Base-by-base conservation (phyloP, 768 basidiomycete species). In the Russula sp. region DNA sequence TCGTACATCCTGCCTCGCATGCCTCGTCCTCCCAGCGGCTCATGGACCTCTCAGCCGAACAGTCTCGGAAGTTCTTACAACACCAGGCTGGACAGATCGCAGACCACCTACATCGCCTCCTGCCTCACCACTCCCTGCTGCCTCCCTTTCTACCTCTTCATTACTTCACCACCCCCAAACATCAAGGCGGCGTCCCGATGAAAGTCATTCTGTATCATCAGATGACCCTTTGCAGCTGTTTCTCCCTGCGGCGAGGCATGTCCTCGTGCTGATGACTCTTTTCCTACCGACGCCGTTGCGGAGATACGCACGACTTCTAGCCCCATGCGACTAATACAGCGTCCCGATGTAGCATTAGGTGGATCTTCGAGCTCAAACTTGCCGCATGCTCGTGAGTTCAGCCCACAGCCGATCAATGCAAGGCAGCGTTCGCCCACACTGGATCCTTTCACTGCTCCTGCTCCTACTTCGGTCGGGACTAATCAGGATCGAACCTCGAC, bases 181-280 rank as follows among this genome's bases (percentile, higher is more conserved):
- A 16, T 8, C 10, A 2, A 37, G 35, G 10, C 40, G 39, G 4
- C 16, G 32, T 34, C 7, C 55, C 4, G n/a, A 14, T 20, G 42
- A 44, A 14, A 42, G 22, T 6, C 6, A 31, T 18, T 48, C 44
- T 31, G 20, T 20, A n/a, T 37, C 18, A 2, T 63, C 62, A 14
- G 44, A 42, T 20, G 56, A 63, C n/a, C 62, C 62, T 31, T 47
- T 63, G 20, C 56, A 58, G 4, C 22, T 53, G 4, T 8, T 53
- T 0, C 39, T 34, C 10, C 22, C 49, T 45, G 32, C 32, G 10
- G 5, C 34, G 20, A 47, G 27, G 22, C 22, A 32, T 6, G 5
- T 2, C 9, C 40, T 32, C 32, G n/a, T 14, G 22, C 20, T 32
- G 49, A 52, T 0, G 4, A 52, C 16, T 11, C 42, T 32, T 35